phyloP scores from a whole-genome alignment of 2,329 filamentous ascomycete genomes.

The Dothistroma septosporum region DNA sequence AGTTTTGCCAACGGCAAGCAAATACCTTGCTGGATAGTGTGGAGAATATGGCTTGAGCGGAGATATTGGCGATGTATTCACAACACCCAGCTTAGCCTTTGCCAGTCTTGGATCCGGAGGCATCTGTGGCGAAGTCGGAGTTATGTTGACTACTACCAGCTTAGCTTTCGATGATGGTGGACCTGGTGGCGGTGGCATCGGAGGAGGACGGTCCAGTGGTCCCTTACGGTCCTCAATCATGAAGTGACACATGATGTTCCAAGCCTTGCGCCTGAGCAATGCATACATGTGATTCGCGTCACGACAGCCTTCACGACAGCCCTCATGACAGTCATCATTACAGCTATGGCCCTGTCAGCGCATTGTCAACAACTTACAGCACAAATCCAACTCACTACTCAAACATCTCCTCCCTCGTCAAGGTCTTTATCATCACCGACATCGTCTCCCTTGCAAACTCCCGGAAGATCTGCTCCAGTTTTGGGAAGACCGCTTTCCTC shows the following conservation, averaged over 20 bases:
- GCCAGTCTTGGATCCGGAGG: background rate
- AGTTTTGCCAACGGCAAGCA: too few species aligned
- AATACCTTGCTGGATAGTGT: too few species aligned
- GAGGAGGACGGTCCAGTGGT: background rate
- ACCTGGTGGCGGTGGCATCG: background rate
- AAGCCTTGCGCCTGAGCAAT: background rate
- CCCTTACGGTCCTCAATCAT: background rate
- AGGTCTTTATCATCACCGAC: background rate
- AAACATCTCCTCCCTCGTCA: background rate
- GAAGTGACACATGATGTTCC: background rate
- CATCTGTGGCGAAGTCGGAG: background rate
- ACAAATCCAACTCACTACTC: background rate
- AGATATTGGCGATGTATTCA: background rate
- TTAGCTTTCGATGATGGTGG: background rate
- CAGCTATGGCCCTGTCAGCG: background rate
- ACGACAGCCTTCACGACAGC: background rate
- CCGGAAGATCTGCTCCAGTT: background rate
- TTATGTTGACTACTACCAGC: background rate
- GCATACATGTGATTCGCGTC: background rate
- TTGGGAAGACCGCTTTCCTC: background rate
- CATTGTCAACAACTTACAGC: background rate
- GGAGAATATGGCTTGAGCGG: background rate
- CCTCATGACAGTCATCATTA: too few species aligned
- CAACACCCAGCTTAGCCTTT: background rate
- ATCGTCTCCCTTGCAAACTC: background rate